A percentile compares a stretch with the other conserved stretches of the same genome.
These are phyloP conservation scores for Omphalotus olearius DNA, from an alignment of 1,284 basidiomycete species.

Conservation along the genomic window DNA sequence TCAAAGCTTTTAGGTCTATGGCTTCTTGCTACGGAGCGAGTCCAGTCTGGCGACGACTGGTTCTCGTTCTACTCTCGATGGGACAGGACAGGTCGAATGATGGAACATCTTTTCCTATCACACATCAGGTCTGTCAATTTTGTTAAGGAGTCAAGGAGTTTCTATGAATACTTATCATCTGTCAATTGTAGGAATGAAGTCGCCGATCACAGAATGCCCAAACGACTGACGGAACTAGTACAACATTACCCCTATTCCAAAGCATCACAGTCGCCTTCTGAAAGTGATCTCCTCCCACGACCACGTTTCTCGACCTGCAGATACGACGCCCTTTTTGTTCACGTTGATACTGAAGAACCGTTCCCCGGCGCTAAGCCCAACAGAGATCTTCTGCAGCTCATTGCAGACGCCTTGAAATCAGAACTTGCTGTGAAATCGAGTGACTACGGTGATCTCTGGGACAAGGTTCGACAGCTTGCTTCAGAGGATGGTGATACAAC, in stretches of 20 bases:
- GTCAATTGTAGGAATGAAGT: constrained; percentile 51
- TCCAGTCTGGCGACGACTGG: constrained; percentile 50
- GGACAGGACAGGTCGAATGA: constrained; percentile 62
- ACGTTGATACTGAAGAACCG: constrained; percentile 48
- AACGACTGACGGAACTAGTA: constrained; percentile 65
- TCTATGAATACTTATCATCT: neutral
- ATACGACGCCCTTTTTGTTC: constrained; percentile 61
- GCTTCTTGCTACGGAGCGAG: constrained; percentile 48
- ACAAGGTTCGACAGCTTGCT: constrained; percentile 42
- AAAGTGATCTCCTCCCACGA: constrained; percentile 44
- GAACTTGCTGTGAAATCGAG: constrained; percentile 29
- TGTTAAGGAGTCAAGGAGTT: constrained; percentile 2
- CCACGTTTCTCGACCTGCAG: constrained; percentile 62
- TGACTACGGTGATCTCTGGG: constrained; percentile 47
- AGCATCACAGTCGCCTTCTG: constrained; percentile 28
- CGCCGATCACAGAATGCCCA: constrained; percentile 51
- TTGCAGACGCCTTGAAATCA: constrained; percentile 56
- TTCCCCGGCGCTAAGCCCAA: constrained; percentile 34
- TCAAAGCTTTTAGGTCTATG: constrained; percentile 70
- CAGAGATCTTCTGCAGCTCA: constrained; percentile 51
- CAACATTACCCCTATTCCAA: constrained; percentile 60
- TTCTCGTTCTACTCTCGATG: constrained; percentile 63
- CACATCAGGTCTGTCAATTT: constrained; percentile 51
- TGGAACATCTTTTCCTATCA: constrained; percentile 72
- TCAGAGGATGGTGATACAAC: constrained; percentile 16